Conservation (phyloP, 164 flowering plant genomes). For the Malania oleifera region DNA sequence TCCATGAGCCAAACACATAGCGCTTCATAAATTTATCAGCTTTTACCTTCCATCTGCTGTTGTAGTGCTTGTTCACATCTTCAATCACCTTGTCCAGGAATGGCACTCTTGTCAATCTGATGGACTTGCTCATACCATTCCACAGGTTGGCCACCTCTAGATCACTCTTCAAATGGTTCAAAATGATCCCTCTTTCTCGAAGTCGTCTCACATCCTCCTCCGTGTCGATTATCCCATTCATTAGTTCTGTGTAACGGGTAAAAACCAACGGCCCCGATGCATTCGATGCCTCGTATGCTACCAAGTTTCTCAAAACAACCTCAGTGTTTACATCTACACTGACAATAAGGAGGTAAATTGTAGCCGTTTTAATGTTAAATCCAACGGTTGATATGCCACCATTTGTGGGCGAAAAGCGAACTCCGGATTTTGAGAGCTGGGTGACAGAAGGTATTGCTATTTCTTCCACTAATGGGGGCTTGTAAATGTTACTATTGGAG, state of each 20-base stretch:
- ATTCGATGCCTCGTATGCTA: conserved; percentile 15
- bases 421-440: conserved; percentile 26
- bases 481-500: background rate
- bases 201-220: conserved; percentile 1
- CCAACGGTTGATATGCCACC: conserved; percentile 23
- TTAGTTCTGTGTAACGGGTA: background rate
- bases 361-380: conserved; percentile 26
- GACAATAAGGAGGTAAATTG: conserved; percentile 29
- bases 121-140: conserved; percentile 5
- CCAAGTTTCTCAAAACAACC: conserved; percentile 17
- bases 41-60: background rate
- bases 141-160: conserved; percentile 1
- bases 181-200: background rate
- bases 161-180: background rate
- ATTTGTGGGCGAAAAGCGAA: conserved; percentile 19
- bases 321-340: conserved; percentile 12
- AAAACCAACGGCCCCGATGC: background rate
- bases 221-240: background rate
- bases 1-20: conserved; percentile 2
- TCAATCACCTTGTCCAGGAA: background rate
- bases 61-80: background rate
- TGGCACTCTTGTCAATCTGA: background rate
- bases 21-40: background rate
- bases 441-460: conserved; percentile 38
- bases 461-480: conserved; percentile 31